These are phyloP conservation scores for Trypanosoma congolense DNA, from an alignment of 208 protist genomes.

Conservation along the genomic window DNA sequence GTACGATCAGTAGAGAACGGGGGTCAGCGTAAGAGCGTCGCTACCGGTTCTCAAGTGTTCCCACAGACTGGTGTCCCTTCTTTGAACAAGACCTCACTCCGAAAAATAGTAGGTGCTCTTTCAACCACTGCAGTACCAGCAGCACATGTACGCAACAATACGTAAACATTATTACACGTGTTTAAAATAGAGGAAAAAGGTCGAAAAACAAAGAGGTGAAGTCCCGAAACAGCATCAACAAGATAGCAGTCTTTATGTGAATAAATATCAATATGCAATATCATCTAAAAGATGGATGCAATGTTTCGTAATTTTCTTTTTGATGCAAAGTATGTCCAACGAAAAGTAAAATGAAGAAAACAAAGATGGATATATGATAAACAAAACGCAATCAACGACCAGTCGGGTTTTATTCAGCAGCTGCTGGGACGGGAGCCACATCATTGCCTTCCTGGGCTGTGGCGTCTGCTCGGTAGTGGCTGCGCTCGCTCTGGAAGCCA, in stretches of 20 bases:
- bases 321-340: no score
- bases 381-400: constrained; percentile 5
- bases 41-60: background rate
- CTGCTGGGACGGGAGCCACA: constrained; percentile 25
- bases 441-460: constrained; percentile 30
- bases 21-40: constrained; percentile 1
- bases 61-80: no score
- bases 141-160: no score
- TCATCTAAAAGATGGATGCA: no score
- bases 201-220: constrained; percentile 2
- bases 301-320: no score
- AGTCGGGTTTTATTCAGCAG: constrained; percentile 42
- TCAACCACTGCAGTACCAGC: no score
- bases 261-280: no score
- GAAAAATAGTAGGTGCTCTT: no score
- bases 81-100: background rate
- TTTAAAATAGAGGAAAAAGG: background rate
- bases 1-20: background rate
- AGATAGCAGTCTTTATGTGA: no score
- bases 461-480: constrained; percentile 56
- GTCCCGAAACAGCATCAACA: no score
- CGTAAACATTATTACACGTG: no score
- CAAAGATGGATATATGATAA: constrained; percentile 5
- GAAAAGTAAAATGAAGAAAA: constrained; percentile 12
- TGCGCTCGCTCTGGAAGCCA: constrained; percentile 76